Conservation (phyloP, 129 eudicot species). For the Helianthus tuberosus region DNA sequence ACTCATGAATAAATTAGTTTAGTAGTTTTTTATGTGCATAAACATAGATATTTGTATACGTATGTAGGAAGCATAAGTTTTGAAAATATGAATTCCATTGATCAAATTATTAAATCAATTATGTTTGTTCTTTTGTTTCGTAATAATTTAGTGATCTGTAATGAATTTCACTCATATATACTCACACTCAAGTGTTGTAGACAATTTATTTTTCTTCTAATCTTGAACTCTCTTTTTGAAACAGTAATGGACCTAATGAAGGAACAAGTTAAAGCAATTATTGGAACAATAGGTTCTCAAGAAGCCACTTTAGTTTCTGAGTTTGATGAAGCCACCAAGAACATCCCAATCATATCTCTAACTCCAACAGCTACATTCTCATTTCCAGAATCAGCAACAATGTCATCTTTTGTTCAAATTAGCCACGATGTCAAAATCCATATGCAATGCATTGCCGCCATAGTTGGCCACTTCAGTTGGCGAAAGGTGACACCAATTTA, state of each 20-base stretch:
- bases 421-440: constrained; percentile 38
- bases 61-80: too few species aligned
- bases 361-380: constrained; percentile 37
- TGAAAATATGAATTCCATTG: too few species aligned
- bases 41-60: too few species aligned
- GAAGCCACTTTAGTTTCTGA: constrained; percentile 53
- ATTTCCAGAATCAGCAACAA: constrained; percentile 18
- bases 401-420: constrained; percentile 43
- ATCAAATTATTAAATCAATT: too few species aligned
- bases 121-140: too few species aligned
- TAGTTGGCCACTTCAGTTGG: constrained; percentile 59
- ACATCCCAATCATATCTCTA: constrained; percentile 50
- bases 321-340: constrained; percentile 18
- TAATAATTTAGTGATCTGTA: too few species aligned
- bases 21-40: too few species aligned
- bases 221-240: neutral
- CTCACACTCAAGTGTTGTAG: too few species aligned
- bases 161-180: too few species aligned
- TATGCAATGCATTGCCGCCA: constrained; percentile 55
- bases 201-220: neutral
- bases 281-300: constrained; percentile 43
- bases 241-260: constrained; percentile 51
- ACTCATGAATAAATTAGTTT: too few species aligned
- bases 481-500: constrained; percentile 48
- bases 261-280: constrained; percentile 38